Percentiles rank a stretch among this genome's conserved stretches.
Conservation (phyloP, 2,329 filamentous ascomycete genomes). For the Chrysoporthe cubensis region DNA sequence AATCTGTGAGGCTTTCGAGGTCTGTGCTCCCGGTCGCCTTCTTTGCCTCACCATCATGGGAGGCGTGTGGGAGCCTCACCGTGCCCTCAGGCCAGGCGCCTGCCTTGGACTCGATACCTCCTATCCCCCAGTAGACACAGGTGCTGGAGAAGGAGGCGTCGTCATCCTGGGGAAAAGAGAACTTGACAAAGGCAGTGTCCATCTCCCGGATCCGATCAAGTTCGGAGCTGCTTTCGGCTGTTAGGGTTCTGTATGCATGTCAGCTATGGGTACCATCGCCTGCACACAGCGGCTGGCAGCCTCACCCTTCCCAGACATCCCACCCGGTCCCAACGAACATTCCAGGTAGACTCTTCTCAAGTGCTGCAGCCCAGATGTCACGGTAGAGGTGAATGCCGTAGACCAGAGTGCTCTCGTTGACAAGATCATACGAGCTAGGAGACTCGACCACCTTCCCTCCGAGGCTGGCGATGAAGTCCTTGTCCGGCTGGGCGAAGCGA, state of each 20-base stretch:
- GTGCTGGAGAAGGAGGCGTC: slow-evolving; percentile 47
- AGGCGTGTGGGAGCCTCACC: neutral
- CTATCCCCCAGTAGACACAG: slow-evolving; percentile 44
- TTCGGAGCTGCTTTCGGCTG: slow-evolving; percentile 30
- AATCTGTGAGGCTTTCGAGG: neutral
- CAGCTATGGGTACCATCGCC: neutral
- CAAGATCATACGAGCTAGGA: slow-evolving; percentile 55
- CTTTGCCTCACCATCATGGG: too few relatives aligned
- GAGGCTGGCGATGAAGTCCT: slow-evolving; percentile 56
- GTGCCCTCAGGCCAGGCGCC: neutral
- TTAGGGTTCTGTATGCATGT: slow-evolving; percentile 1
- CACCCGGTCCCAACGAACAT: slow-evolving; percentile 62
- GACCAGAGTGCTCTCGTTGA: slow-evolving; percentile 55
- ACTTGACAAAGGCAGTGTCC: slow-evolving; percentile 37
- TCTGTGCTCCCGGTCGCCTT: neutral
- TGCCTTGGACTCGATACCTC: neutral
- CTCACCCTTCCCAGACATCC: slow-evolving; percentile 56
- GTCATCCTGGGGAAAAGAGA: slow-evolving; percentile 44
- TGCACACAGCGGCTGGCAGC: slow-evolving; percentile 9
- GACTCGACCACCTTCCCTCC: slow-evolving; percentile 56
- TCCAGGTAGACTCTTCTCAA: slow-evolving; percentile 51
- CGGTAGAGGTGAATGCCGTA: slow-evolving; percentile 67
- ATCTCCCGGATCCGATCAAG: slow-evolving; percentile 41
- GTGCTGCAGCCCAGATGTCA: slow-evolving; percentile 54
- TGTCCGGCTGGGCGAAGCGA: slow-evolving; percentile 52